Evolutionary conservation across 2,329 filamentous ascomycete genomes (phyloP), one percentile per base, ranked within the genome.

Genomic region (Monascus ruber): DNA sequence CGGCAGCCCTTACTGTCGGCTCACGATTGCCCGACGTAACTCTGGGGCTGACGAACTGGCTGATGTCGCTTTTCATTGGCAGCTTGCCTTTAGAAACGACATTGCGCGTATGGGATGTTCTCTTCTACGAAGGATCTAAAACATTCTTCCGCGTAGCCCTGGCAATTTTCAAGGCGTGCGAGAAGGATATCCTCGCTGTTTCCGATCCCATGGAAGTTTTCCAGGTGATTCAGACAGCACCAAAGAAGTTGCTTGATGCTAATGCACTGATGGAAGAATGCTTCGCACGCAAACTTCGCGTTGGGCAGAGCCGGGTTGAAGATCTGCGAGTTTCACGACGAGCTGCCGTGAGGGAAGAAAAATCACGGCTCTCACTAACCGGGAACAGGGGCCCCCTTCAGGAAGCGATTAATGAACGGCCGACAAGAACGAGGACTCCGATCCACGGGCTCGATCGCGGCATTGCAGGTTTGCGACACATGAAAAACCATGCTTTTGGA

Each of bases 51-150:
- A 94, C 88, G 6, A 85, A 88, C 4, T 96, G 89, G 89, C 93
- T 96, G 62, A 95, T 96, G 89, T 93, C 85, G 36, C 84, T 91
- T 52, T 95, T 91, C 60, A 91, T 95, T 44, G 87, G 88, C 38
- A 94, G 85, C 0, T 68, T 96, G 11, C 89, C 89, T 2, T 87
- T 94, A 45, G 89, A 96, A 64, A 86, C 83, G 11, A 89, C 88
- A 0, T 73, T 95, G 11, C 82, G 89, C 5, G 85, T 95, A 1
- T 96, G 89, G 89, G 89, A 96, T 52, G 78, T 86, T 1, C 88
- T 96, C 56, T 94, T 95, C 60, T 94, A 93, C 61, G 89, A 96
- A 62, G 89, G 89, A 3, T 87, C 83, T 36, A 93, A 91, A 60
- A 94, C 87, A 0, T 75, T 96, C 5, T 96, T 95, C 67, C 84